Evolutionary conservation across 805 yeast species (phyloP), one percentile per base, ranked within the genome.

Genomic region (Yarrowia sp.): DNA sequence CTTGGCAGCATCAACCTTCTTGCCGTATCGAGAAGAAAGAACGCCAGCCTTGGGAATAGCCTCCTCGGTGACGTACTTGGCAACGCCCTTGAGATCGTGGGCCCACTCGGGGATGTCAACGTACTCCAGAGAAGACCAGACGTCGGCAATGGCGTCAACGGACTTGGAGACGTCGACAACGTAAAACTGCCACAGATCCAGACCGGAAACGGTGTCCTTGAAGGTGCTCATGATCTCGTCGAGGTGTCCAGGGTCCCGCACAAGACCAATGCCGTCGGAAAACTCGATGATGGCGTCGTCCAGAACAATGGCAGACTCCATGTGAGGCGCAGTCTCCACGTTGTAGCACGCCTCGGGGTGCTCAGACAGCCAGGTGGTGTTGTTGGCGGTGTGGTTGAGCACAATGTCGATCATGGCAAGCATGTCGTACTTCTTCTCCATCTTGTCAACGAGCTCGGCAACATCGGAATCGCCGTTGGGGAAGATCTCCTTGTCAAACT

Each of bases 291-390:
- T 76, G n/a, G 79, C 77, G 16, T 74, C 77, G 72, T 93, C 99
- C 62, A 93, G 80, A 68, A 86, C 97, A 39, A 91, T 86, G 0
- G 98, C 97, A 3, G 96, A 75, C 13, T 71, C 78, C 65, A 93
- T 79, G 74, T 93, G 97, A 5, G 98, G 97, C 1, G 97, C 96
- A 2, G 97, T 92, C 58, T 80, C 81, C 24, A 80, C 80, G 63
- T 90, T 88, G 74, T 93, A 93, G 9, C 98, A 98, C 1, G 88
- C 84, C 21, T 92, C 97, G 0, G 98, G 97, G 67, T 89, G 91
- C 2, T 85, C 87, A 42, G 81, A 75, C 32, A 94, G 74, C 99
- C 99, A 93, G 0, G 69, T 73, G 0, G 98, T 90, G 73, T 93
- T 90, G 71, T 89, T 81, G 2, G 98, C 97, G 0, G 98, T 93